phyloP scores from a whole-genome alignment of 1,284 basidiomycete genomes.

The Papiliotrema flavescens region DNA sequence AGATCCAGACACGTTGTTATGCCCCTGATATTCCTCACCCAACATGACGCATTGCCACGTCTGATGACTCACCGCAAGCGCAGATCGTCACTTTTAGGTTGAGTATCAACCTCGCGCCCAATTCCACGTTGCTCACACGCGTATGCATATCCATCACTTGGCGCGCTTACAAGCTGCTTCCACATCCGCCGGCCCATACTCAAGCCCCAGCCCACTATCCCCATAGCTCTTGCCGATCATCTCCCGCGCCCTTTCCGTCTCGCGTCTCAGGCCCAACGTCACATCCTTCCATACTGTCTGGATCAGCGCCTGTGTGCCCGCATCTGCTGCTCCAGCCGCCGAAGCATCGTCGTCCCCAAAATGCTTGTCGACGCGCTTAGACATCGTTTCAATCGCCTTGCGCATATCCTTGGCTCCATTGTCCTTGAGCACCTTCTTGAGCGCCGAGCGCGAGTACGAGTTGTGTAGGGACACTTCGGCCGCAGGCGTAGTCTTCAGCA shows the following conservation, averaged over 20 bases:
- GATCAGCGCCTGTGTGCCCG: slow-evolving; percentile 59
- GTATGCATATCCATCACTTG: slow-evolving; percentile 6
- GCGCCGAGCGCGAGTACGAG: slow-evolving; percentile 68
- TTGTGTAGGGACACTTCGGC: slow-evolving; percentile 73
- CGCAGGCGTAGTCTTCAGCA: slow-evolving; percentile 75
- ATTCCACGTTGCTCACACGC: no score
- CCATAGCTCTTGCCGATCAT: slow-evolving; percentile 72
- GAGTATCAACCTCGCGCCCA: no score
- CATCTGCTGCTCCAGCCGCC: slow-evolving; percentile 4
- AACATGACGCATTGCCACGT: no score
- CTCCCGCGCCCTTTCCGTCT: slow-evolving; percentile 65
- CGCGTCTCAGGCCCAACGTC: slow-evolving; percentile 70
- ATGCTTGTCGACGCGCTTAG: slow-evolving; percentile 92
- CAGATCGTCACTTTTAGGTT: no score
- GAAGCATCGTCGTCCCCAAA: slow-evolving; percentile 54
- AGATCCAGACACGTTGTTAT: no score
- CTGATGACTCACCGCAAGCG: no score
- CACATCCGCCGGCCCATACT: slow-evolving; percentile 71
- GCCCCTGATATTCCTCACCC: no score
- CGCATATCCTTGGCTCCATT: slow-evolving; percentile 82
- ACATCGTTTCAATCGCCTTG: slow-evolving; percentile 74
- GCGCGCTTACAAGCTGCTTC: slow-evolving; percentile 66
- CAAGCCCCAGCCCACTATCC: slow-evolving; percentile 65
- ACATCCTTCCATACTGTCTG: slow-evolving; percentile 82
- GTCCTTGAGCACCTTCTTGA: slow-evolving; percentile 84